Base-by-base conservation (phyloP, 768 basidiomycete species). In the Psilocybe tampanensis region DNA sequence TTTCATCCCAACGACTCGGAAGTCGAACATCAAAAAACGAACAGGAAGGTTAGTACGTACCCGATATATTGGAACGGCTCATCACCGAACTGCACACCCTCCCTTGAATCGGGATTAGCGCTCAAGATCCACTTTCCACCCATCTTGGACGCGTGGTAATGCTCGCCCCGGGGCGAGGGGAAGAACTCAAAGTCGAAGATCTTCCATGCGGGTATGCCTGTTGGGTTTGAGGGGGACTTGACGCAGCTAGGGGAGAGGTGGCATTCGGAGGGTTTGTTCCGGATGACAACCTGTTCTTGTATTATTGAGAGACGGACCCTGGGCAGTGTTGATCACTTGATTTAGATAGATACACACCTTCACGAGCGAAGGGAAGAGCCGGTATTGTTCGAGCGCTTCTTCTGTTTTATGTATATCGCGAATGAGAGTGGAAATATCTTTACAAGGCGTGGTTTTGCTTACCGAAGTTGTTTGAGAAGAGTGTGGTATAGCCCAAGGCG, bases 161-260 rank as follows among this genome's bases (percentile, higher is more conserved):
- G 64, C 0, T 22, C 33, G 8, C 64, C 68, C 3, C 12, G 36
- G 8, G 63, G 60, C 2, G 70, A 56, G 8, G 54, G 44, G 52
- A 66, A 69, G 66, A 59, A 74, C 47, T 65, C 63, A 26, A 72
- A 70, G 24, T 71, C 65, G 44, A 76, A 71, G 9, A 74, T 64
- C 55, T 73, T 76, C 74, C 74, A 76, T 5, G 66, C 68, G 0
- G 74, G 73, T 34, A 76, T 73, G 12, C 73, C 74, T 1, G 45
- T 55, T 1, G 73, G 73, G 52, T 74, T 71, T 1, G 47, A 42
- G 1, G 55, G 53, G 6, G 64, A 58, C 42, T 69, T 70, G 22
- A 70, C 61, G 49, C 74, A 75, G 21, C 67, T 47, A 3, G 55
- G 48, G 33, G 69, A 57, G 21, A 22, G 9, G 44, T 70, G 68